Percentiles rank a stretch among this genome's conserved stretches.
Evolutionary conservation across 495 filamentous ascomycete species (phyloP).

Genomic region (Talaromyces nanjingensis): DNA sequence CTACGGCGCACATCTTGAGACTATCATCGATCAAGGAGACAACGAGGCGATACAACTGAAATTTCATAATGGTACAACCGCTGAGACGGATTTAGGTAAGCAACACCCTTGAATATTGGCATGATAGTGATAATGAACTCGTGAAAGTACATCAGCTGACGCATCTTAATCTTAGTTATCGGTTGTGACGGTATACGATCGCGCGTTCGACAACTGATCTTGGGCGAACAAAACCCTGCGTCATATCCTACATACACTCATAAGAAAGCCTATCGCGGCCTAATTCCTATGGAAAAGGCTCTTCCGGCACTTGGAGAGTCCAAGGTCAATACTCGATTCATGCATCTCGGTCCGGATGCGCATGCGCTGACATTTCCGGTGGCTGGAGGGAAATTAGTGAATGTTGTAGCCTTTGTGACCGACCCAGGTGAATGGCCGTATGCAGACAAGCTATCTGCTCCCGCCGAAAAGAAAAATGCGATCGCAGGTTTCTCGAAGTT

Average conservation of each 20-base stretch:
- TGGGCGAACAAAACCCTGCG: conserved; percentile 30
- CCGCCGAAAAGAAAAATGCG: conserved; percentile 20
- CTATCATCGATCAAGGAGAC: conserved; percentile 15
- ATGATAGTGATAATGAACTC: background rate
- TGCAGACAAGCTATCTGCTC: conserved; percentile 16
- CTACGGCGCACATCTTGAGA: conserved; percentile 30
- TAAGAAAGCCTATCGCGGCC: conserved; percentile 46
- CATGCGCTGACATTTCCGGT: conserved; percentile 45
- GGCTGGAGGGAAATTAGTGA: conserved; percentile 27
- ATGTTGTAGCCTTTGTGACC: conserved; percentile 41
- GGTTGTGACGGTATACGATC: conserved; percentile 57
- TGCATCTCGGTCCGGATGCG: conserved; percentile 36
- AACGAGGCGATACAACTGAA: conserved; percentile 29
- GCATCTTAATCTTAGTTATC: conserved; percentile 23
- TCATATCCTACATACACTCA: conserved; percentile 41
- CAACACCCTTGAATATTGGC: background rate
- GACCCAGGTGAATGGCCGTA: conserved; percentile 33
- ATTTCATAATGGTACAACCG: conserved; percentile 50
- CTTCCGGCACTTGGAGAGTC: conserved; percentile 28
- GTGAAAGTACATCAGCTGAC: background rate
- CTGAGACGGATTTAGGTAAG: conserved; percentile 42
- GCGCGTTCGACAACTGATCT: conserved; percentile 36
- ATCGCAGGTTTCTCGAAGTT: conserved; percentile 25
- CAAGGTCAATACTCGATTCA: conserved; percentile 32
- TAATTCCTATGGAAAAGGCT: conserved; percentile 43